Conservation (phyloP, 2,329 filamentous ascomycete genomes). For the Neoscytalidium dimidiatum region DNA sequence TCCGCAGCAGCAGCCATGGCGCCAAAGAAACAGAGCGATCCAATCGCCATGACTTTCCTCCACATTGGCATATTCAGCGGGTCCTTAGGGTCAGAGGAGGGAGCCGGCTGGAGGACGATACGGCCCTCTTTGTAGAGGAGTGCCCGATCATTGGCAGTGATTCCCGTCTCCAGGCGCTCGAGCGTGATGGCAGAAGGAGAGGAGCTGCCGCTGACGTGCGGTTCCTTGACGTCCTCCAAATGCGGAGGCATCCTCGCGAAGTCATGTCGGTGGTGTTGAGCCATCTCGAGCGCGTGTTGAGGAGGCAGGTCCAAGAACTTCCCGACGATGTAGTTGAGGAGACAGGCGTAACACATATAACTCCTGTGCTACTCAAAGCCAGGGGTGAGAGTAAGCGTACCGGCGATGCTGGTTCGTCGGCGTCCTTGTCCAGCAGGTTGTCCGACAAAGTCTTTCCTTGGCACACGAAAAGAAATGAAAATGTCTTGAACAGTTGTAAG, state of each 20-base stretch:
- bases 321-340: not conserved
- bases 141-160: not conserved
- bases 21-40: constrained; percentile 25
- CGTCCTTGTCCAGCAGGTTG: not conserved
- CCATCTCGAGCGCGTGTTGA: not conserved
- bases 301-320: not conserved
- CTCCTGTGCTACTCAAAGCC: not conserved
- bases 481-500: not conserved
- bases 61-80: constrained; percentile 23
- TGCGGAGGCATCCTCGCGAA: not conserved
- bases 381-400: not conserved
- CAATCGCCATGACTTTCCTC: constrained; percentile 22
- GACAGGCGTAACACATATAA: not conserved
- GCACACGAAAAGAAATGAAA: not conserved
- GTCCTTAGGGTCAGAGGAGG: constrained; percentile 23
- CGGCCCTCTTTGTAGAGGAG: constrained; percentile 18
- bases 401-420: not conserved
- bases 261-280: not conserved
- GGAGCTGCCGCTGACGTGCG: not conserved
- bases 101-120: constrained; percentile 20
- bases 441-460: not conserved
- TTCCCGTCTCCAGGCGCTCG: not conserved
- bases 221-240: not conserved
- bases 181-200: not conserved
- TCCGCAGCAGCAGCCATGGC: constrained; percentile 32